phyloP scores from a whole-genome alignment of 441 rosid genomes.

The Monsonia emarginata region DNA sequence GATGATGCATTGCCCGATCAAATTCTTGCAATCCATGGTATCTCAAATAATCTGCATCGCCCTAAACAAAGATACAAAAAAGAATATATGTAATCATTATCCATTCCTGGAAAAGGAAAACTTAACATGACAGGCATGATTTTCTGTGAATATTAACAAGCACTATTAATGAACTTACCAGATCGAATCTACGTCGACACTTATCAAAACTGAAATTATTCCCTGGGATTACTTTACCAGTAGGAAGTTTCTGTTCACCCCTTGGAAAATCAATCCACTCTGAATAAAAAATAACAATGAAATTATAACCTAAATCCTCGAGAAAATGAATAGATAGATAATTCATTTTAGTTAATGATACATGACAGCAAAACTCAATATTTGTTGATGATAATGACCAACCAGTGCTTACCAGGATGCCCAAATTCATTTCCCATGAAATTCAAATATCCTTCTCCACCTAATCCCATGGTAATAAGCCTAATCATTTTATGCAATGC shows the following conservation, averaged over 20 bases:
- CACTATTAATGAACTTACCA: slow-evolving; percentile 37
- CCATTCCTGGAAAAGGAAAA: no score
- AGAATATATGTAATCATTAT: neutral
- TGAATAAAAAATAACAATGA: slow-evolving; percentile 24
- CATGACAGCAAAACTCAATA: neutral
- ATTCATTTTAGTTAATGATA: neutral
- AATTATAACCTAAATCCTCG: slow-evolving; percentile 4
- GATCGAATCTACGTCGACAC: slow-evolving; percentile 92
- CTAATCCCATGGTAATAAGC: slow-evolving; percentile 88
- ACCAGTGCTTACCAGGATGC: slow-evolving; percentile 64
- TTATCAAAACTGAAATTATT: slow-evolving; percentile 76
- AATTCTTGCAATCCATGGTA: slow-evolving; percentile 89
- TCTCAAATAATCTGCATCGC: slow-evolving; percentile 70
- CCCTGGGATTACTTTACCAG: slow-evolving; percentile 56
- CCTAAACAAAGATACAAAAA: slow-evolving; percentile 25
- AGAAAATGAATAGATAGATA: neutral
- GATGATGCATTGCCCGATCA: slow-evolving; percentile 87
- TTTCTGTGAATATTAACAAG: neutral
- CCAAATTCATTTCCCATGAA: slow-evolving; percentile 99
- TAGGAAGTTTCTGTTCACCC: slow-evolving; percentile 64
- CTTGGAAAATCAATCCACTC: slow-evolving; percentile 99
- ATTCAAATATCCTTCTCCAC: slow-evolving; percentile 97
- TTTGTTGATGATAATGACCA: neutral
- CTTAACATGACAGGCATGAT: neutral
- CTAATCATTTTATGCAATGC: slow-evolving; percentile 97